Evolutionary conservation across 495 filamentous ascomycete species (phyloP), one percentile per base, ranked within the genome.

Genomic region (Oidiodendron maius): DNA sequence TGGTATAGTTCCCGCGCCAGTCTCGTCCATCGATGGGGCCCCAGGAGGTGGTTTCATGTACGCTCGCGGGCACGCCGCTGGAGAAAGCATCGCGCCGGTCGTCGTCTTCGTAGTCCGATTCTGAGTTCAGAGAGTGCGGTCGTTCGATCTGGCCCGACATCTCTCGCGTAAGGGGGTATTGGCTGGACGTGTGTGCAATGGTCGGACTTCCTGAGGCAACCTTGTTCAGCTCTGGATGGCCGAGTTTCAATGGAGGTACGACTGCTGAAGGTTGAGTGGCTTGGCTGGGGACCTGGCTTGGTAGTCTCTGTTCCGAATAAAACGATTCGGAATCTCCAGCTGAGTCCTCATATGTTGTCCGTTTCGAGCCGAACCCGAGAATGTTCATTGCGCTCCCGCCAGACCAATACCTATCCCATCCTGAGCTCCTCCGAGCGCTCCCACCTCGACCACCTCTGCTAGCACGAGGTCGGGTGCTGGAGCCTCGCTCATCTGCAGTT

Each of bases 131-230:
- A 13, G 80, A 83, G 40, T 68, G 64, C 0, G 78, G 74, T 22
- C 76, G 77, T 47, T 82, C 81, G 41, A 86, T 83, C 18, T 76
- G 73, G 10, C 77, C 85, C 9, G 76, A 71, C 63, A 84, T 75
- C 25, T 74, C 77, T 48, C 84, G 69, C 4, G 68, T 68, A 16
- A 83, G 64, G 13, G 64, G 55, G 20, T 76, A 65, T 35, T 66
- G 64, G 11, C 62, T 67, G 18, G 72, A 64, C 38, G 68, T 61
- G 40, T 76, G 64, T 6, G 81, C 75, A 13, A 87, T 76, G 3
- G 81, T 86, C 3, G 85, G 86, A 53, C 83, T 89, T 30, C 75
- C 77, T 12, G 77, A 83, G 28, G 70, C 60, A 4, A 90, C 86
- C 5, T 67, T 67, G 47, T 70, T 77, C 55, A 82, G 51, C n/a